Evolutionary conservation across 139 green algal species (phyloP), one percentile per base, ranked within the genome.

Genomic region (Tetraselmis striata): DNA sequence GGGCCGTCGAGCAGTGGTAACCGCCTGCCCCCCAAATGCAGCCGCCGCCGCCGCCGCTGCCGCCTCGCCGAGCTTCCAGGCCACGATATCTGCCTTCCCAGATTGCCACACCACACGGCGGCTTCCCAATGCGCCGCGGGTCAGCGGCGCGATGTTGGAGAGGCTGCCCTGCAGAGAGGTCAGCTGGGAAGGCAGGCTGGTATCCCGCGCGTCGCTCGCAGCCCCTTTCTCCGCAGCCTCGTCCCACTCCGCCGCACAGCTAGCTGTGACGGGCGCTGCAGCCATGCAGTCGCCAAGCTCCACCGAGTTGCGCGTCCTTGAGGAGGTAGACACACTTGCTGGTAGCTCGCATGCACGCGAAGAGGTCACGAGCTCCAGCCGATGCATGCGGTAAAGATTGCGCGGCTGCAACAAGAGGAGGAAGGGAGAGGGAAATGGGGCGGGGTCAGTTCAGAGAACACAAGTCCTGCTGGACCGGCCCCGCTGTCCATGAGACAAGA

Each of bases 241-340:
- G 2, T 77, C 26, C 74, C 74, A 77, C 22, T 28, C 74, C 74
- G 74, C 74, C 74, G 5, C 25, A 77, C 74, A 77, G 2, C 5
- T 30, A 2, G 26, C 5, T 2, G 5, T 77, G 74, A 77, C n/a
- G 23, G 74, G 2, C 5, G 5, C 45, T 18, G 82, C 83, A 0
- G 86, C 90, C 92, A 95, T 96, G 67, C 89, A 92, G 81, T 97
- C 94, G 0, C 85, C 91, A 32, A 93, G 84, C 0, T 58, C 79
- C 11, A 88, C 26, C 0, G 86, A 85, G 77, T 94, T 87, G 27
- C 86, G 76, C 0, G 89, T 81, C 22, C 79, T 85, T 18, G 76
- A 74, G 22, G 29, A 5, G 45, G 5, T 81, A 30, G 84, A 45
- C 67, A 90, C 83, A 23, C 85, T 87, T 25, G 83, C 67, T 1